Conservation (phyloP, 805 yeast species). For the Metschnikowia amazonensis region DNA sequence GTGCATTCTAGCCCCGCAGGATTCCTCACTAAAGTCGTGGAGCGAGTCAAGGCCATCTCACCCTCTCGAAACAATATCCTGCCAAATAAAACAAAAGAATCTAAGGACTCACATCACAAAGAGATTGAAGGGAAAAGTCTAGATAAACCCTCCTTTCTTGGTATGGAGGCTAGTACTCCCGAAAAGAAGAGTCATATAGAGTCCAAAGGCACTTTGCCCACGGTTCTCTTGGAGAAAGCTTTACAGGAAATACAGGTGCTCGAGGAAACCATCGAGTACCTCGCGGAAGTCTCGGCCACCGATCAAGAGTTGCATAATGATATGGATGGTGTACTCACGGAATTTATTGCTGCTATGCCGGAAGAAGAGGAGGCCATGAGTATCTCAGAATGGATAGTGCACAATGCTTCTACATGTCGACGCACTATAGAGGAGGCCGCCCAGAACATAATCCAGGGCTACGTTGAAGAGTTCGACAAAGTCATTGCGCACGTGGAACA, state of each 20-base stretch:
- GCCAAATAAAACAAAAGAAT: neutral
- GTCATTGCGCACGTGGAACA: slow-evolving; percentile 44
- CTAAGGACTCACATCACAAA: neutral
- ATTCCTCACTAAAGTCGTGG: neutral
- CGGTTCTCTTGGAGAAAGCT: slow-evolving; percentile 5
- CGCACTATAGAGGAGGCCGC: slow-evolving; percentile 45
- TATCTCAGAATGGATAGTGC: slow-evolving; percentile 63
- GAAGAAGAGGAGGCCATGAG: slow-evolving; percentile 65
- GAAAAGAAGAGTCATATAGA: neutral
- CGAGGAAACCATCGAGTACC: slow-evolving; percentile 34
- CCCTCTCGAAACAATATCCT: neutral
- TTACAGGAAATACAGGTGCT: slow-evolving; percentile 18
- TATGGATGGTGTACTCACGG: slow-evolving; percentile 59
- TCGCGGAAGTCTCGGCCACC: slow-evolving; percentile 32
- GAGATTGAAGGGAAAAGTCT: neutral
- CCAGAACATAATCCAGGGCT: slow-evolving; percentile 43
- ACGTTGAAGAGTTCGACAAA: slow-evolving; percentile 45
- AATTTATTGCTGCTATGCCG: slow-evolving; percentile 66
- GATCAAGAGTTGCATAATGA: slow-evolving; percentile 53
- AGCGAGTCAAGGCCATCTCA: slow-evolving; percentile 1
- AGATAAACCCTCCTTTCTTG: slow-evolving; percentile 9
- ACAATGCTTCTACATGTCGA: slow-evolving; percentile 53
- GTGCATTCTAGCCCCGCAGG: neutral
- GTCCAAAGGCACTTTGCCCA: neutral
- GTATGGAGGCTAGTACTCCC: slow-evolving; percentile 16